phyloP scores from a whole-genome alignment of 176 grass and related monocot species.

The Saccharum officinarum region DNA sequence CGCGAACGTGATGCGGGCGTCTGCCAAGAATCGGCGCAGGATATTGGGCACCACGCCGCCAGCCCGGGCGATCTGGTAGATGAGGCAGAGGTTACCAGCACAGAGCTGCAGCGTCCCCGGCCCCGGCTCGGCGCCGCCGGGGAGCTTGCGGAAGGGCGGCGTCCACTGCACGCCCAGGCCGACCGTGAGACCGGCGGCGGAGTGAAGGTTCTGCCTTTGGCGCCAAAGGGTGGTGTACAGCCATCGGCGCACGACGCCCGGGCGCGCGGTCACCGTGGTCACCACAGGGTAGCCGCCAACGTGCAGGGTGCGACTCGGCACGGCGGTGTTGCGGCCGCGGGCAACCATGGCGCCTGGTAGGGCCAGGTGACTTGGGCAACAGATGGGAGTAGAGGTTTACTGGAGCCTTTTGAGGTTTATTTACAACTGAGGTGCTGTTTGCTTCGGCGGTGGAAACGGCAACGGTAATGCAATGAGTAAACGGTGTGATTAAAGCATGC shows the following conservation, averaged over 20 bases:
- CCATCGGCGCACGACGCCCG: background rate
- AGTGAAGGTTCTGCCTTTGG: background rate
- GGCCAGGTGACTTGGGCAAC: background rate
- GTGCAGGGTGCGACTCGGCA: background rate
- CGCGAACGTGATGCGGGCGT: constrained; percentile 26
- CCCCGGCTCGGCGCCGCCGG: background rate
- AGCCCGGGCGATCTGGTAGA: background rate
- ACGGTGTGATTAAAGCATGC: too few species aligned
- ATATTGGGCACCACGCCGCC: background rate
- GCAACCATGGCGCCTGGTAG: background rate
- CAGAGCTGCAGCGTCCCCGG: constrained; percentile 6
- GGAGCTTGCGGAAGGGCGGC: background rate
- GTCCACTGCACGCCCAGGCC: constrained; percentile 1
- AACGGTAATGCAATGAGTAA: too few species aligned
- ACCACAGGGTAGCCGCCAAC: background rate
- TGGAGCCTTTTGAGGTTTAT: background rate
- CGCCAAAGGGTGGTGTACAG: background rate
- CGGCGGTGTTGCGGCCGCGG: background rate
- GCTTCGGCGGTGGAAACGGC: too few species aligned
- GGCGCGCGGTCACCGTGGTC: constrained; percentile 19
- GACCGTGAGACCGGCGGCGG: background rate
- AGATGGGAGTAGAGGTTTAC: background rate
- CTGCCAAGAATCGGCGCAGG: background rate
- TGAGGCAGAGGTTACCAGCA: background rate
- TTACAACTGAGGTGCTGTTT: too few species aligned